Conservation (phyloP, 73 alveolate genomes). For the Paramecium bursaria region DNA sequence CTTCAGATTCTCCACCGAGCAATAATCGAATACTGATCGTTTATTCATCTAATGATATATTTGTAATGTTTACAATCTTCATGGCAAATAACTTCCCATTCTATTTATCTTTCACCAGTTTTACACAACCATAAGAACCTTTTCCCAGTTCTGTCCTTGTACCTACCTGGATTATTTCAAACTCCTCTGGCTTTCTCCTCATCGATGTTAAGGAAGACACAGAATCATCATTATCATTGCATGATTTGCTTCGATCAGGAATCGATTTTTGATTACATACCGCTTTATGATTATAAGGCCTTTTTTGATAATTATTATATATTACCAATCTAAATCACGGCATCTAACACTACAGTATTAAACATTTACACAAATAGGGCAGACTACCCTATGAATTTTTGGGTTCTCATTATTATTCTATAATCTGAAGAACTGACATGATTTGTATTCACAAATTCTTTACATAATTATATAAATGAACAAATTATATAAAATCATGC, state of each 20-base stretch:
- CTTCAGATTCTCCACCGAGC: slow-evolving; percentile 86
- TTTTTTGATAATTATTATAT: no score
- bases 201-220: background rate
- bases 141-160: slow-evolving; percentile 52
- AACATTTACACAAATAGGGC: background rate
- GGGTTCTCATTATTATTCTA: background rate
- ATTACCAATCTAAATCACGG: background rate
- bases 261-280: no score
- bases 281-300: no score
- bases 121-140: slow-evolving; percentile 67
- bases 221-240: slow-evolving; percentile 44
- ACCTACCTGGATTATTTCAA: slow-evolving; percentile 27
- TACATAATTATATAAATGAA: background rate
- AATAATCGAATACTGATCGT: slow-evolving; percentile 53
- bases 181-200: slow-evolving; percentile 53
- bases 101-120: slow-evolving; percentile 58
- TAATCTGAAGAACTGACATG: background rate
- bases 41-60: slow-evolving; percentile 58
- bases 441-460: background rate
- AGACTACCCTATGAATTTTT: background rate
- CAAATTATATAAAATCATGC: no score
- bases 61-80: slow-evolving; percentile 50
- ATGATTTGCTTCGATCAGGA: slow-evolving; percentile 45
- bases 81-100: slow-evolving; percentile 51
- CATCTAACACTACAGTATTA: background rate